Evolutionary conservation across 768 basidiomycete genomes (phyloP).

Genomic region (Xanthoconium purpureum): DNA sequence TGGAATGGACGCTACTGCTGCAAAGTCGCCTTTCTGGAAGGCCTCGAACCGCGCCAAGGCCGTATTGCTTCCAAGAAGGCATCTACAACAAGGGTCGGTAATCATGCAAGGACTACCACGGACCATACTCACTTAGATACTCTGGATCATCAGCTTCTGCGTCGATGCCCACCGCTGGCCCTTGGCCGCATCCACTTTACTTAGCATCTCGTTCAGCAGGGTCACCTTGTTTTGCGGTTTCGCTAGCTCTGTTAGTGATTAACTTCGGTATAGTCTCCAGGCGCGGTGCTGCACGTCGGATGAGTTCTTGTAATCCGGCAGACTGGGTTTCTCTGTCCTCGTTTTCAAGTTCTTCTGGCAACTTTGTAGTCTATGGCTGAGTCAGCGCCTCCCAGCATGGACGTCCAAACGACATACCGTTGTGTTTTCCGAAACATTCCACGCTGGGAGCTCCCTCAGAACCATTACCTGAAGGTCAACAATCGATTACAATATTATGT

Average conservation of each 20-base stretch:
- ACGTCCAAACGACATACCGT: constrained; percentile 16
- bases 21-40: constrained; percentile 89
- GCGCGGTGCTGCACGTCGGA: constrained; percentile 90
- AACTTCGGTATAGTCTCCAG: constrained; percentile 89
- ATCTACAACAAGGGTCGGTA: constrained; percentile 46
- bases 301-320: constrained; percentile 96
- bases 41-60: constrained; percentile 88
- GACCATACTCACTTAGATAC: constrained; percentile 66
- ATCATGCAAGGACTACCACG: background rate
- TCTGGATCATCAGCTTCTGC: constrained; percentile 87
- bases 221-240: constrained; percentile 95
- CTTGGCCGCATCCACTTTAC: constrained; percentile 72
- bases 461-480: constrained; percentile 85
- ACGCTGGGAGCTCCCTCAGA: constrained; percentile 50
- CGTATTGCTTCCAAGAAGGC: constrained; percentile 93
- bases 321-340: constrained; percentile 94
- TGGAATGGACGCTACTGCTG: constrained; percentile 67
- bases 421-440: constrained; percentile 13
- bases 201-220: constrained; percentile 94
- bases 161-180: constrained; percentile 83
- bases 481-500: too few relatives aligned
- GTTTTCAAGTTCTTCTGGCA: constrained; percentile 91
- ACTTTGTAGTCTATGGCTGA: constrained; percentile 76
- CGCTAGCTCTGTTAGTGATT: constrained; percentile 85
- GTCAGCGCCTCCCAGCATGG: background rate